These are phyloP conservation scores for Colletotrichum navitas DNA, from an alignment of 2,329 filamentous ascomycete genomes.

Conservation along the genomic window DNA sequence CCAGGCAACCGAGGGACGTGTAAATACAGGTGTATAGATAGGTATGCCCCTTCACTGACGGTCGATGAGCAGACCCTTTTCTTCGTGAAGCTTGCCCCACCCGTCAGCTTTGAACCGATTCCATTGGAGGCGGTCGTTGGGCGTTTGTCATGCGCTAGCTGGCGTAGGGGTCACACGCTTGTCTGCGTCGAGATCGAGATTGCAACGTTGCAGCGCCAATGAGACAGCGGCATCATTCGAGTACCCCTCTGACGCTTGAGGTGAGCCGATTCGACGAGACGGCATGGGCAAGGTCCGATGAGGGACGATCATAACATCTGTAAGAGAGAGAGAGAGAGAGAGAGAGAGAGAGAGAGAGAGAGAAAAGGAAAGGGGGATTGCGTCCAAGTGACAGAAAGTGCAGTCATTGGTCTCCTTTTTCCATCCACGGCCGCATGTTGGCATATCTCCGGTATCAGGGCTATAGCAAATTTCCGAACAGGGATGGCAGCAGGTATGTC, in stretches of 20 bases:
- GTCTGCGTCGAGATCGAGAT: constrained; percentile 27
- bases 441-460: constrained; percentile 13
- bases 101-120: background rate
- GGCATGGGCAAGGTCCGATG: constrained; percentile 1
- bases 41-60: background rate
- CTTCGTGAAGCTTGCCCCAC: constrained; percentile 31
- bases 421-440: constrained; percentile 2
- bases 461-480: constrained; percentile 33
- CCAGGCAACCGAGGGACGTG: background rate
- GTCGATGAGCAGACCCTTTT: background rate
- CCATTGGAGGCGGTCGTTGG: constrained; percentile 22
- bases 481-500: constrained; percentile 13
- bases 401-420: constrained; percentile 9
- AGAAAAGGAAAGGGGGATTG: background rate
- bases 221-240: constrained; percentile 24
- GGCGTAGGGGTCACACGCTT: constrained; percentile 9
- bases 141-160: constrained; percentile 24
- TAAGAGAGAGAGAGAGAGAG: background rate
- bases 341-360: background rate
- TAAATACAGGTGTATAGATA: background rate
- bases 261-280: constrained; percentile 26
- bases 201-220: constrained; percentile 41
- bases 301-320: constrained; percentile 28
- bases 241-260: constrained; percentile 1
- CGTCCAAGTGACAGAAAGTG: background rate